phyloP scores from a whole-genome alignment of 2,329 filamentous ascomycete species.

The Apiospora hydei region DNA sequence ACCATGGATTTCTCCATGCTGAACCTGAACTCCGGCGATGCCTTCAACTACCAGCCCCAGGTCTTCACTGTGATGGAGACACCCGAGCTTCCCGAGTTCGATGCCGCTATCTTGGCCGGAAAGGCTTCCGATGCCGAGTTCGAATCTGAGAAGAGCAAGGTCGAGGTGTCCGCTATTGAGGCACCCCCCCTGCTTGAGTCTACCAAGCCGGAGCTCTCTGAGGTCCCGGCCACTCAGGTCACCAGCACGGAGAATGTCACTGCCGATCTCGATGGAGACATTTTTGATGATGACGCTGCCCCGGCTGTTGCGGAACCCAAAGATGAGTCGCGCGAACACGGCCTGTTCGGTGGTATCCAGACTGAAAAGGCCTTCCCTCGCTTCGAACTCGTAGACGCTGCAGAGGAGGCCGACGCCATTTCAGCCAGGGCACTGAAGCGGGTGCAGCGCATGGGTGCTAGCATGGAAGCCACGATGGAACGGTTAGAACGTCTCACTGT shows the following conservation, averaged over 20 bases:
- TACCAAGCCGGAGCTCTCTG: constrained; percentile 43
- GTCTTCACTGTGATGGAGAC: constrained; percentile 78
- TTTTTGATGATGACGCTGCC: constrained; percentile 61
- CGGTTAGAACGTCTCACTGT: constrained; percentile 47
- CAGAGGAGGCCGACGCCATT: constrained; percentile 56
- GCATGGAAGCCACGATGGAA: constrained; percentile 45
- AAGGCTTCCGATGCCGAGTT: constrained; percentile 68
- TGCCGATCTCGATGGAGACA: constrained; percentile 57
- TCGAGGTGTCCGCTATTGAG: constrained; percentile 62
- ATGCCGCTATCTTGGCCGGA: constrained; percentile 70
- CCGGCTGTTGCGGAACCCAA: constrained; percentile 41
- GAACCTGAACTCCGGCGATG: constrained; percentile 59
- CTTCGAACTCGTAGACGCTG: constrained; percentile 69
- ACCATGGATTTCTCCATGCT: constrained; percentile 77
- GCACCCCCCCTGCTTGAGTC: constrained; percentile 43
- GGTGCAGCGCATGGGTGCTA: constrained; percentile 57
- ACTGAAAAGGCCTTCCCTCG: constrained; percentile 69
- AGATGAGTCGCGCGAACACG: constrained; percentile 31
- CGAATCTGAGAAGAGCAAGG: constrained; percentile 59
- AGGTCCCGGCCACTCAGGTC: constrained; percentile 39
- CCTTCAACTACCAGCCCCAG: constrained; percentile 70
- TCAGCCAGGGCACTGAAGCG: constrained; percentile 56
- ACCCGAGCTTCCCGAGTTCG: constrained; percentile 69
- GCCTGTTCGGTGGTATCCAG: constrained; percentile 62
- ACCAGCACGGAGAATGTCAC: constrained; percentile 25